These are phyloP conservation scores for Scheffersomyces lignosus DNA, from an alignment of 805 yeast species.

Conservation along the genomic window DNA sequence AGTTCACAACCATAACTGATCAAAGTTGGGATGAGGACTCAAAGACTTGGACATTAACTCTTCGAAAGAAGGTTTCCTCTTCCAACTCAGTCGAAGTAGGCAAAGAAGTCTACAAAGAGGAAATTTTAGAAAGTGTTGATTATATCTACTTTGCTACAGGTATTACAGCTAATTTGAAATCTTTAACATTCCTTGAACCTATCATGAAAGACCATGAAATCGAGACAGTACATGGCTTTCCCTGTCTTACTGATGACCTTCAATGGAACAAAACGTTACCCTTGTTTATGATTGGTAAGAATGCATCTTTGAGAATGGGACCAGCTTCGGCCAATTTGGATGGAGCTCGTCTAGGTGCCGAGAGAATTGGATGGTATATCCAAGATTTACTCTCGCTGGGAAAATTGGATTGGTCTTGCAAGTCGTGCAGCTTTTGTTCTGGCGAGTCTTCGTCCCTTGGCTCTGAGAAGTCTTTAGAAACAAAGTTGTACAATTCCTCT, in stretches of 20 bases:
- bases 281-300: slow-evolving; percentile 42
- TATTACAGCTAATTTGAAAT: slow-evolving; percentile 26
- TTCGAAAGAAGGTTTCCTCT: slow-evolving; percentile 7
- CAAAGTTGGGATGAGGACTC: slow-evolving; percentile 24
- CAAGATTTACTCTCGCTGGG: slow-evolving; percentile 17
- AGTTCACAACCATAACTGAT: slow-evolving; percentile 24
- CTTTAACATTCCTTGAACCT: slow-evolving; percentile 29
- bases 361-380: slow-evolving; percentile 42
- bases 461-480: background rate
- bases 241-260: slow-evolving; percentile 44
- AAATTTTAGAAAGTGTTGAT: slow-evolving; percentile 16
- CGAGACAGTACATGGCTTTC: slow-evolving; percentile 34
- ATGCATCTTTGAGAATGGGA: slow-evolving; percentile 42
- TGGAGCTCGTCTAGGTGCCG: slow-evolving; percentile 48
- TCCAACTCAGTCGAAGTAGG: slow-evolving; percentile 6
- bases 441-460: slow-evolving; percentile 2
- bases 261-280: slow-evolving; percentile 43
- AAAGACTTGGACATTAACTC: slow-evolving; percentile 23
- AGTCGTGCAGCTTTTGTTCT: slow-evolving; percentile 5
- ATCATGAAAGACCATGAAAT: slow-evolving; percentile 29
- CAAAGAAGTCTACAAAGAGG: slow-evolving; percentile 2
- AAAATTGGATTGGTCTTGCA: slow-evolving; percentile 7
- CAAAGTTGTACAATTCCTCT: slow-evolving; percentile 4
- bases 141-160: slow-evolving; percentile 47
- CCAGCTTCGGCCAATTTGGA: slow-evolving; percentile 49